Evolutionary conservation across 2,329 filamentous ascomycete species (phyloP), one percentile per base, ranked within the genome.

Genomic region (Penicillium sp.): DNA sequence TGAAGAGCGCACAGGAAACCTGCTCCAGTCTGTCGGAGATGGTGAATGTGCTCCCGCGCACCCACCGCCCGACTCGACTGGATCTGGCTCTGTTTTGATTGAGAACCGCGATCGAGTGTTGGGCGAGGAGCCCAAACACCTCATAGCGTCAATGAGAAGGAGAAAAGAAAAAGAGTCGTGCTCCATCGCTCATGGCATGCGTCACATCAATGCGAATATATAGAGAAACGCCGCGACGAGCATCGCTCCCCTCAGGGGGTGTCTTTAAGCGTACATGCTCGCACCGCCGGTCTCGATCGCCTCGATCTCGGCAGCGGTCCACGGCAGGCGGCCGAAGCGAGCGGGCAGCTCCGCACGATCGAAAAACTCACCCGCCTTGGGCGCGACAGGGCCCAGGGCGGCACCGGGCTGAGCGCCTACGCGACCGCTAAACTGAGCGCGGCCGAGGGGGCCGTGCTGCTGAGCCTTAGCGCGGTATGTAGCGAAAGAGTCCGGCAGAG

Each of bases 201-300:
- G 48, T 51, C 49, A 47, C 46, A 45, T 39, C 37, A 46, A 26
- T 32, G 41, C 34, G 41, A 34, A 25, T 35, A 27, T 6, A 36
- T 33, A 13, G 13, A 26, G 33, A 25, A 11, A 24, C 27, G 26
- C 11, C 40, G 40, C 25, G 24, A 37, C 9, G 12, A 3, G 35
- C 46, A 50, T 53, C 45, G 53, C 48, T 48, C 48, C 45, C 49
- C 48, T 48, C 43, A 53, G 45, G 47, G 39, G 45, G 29, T 32
- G 3, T 11, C 34, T 60, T 66, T 69, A 81, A 53, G 72, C 76
- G 59, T 75, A 78, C 57, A 82, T 61, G 63, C 80, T 85, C 32
- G 91, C 93, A 48, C 93, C 93, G 47, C 90, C 93, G 47, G 88
- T 93, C 81, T 96, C 90, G 64, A 98, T 81, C 24, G 90, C 90